Conservation (phyloP, 805 yeast genomes). For the Starmerella khaoyaiensis region DNA sequence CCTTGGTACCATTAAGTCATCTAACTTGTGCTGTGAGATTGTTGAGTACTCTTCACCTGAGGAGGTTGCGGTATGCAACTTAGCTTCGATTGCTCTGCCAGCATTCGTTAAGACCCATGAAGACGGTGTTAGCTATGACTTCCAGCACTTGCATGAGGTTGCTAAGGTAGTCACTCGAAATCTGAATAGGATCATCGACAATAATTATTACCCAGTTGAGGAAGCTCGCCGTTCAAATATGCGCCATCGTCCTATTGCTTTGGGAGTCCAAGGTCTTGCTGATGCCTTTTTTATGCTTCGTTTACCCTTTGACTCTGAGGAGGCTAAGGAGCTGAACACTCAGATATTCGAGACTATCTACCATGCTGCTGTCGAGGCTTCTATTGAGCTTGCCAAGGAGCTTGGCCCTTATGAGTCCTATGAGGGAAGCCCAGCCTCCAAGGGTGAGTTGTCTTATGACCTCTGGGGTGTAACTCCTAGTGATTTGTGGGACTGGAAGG, state of each 20-base stretch:
- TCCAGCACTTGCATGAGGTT: constrained; percentile 58
- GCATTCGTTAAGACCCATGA: constrained; percentile 38
- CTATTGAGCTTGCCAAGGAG: constrained; percentile 60
- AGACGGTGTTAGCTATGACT: constrained; percentile 49
- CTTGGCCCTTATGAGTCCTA: constrained; percentile 62
- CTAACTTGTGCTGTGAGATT: constrained; percentile 89
- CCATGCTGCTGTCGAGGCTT: constrained; percentile 83
- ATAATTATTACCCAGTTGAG: constrained; percentile 69
- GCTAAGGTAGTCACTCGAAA: constrained; percentile 68
- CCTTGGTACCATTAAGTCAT: constrained; percentile 81
- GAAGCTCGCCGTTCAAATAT: constrained; percentile 64
- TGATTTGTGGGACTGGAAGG: constrained; percentile 79
- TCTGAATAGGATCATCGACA: constrained; percentile 71
- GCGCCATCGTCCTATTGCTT: constrained; percentile 85
- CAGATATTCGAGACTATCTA: constrained; percentile 92
- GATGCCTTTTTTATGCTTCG: constrained; percentile 72
- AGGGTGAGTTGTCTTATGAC: constrained; percentile 76
- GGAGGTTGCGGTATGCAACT: constrained; percentile 90
- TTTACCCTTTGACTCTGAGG: constrained; percentile 72
- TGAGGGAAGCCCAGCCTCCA: constrained; percentile 79
- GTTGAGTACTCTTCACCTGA: constrained; percentile 85
- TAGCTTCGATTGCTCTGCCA: constrained; percentile 85
- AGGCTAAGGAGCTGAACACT: constrained; percentile 61
- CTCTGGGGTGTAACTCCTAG: constrained; percentile 73
- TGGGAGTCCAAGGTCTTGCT: constrained; percentile 96